Percentiles rank a stretch among this genome's conserved stretches.
Conservation (phyloP, 2,329 filamentous ascomycete species). For the Emmonsiellopsis sp. region DNA sequence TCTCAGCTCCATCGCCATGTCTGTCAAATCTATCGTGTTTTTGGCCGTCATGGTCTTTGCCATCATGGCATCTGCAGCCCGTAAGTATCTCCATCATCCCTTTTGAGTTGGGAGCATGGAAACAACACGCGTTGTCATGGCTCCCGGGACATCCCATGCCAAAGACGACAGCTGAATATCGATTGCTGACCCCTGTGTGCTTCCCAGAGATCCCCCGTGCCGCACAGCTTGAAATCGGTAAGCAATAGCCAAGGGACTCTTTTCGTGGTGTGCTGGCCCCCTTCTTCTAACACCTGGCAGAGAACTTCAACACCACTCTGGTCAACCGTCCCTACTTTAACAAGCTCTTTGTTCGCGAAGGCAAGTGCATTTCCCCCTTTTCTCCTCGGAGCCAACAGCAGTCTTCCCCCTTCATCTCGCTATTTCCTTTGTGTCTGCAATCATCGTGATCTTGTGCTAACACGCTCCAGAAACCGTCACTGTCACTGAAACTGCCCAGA, state of each 20-base stretch:
- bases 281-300: neutral
- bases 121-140: too few species aligned
- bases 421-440: neutral
- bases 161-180: neutral
- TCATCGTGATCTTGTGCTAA: neutral
- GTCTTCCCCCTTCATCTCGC: neutral
- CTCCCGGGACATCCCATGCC: too few species aligned
- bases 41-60: conserved; percentile 16
- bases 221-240: neutral
- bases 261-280: neutral
- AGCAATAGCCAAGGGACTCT: neutral
- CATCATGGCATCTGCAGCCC: conserved; percentile 8
- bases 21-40: conserved; percentile 12
- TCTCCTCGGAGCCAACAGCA: neutral
- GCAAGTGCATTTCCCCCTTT: neutral
- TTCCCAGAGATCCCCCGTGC: neutral
- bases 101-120: neutral
- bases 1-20: conserved; percentile 4
- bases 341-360: neutral
- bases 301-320: neutral
- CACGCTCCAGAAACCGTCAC: neutral
- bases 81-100: conserved; percentile 12
- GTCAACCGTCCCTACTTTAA: neutral
- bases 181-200: neutral
- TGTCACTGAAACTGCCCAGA: neutral